A percentile compares a stretch with the other conserved stretches of the same genome.
These are phyloP conservation scores for Scolecobasidium constrictum DNA, from an alignment of 2,329 filamentous ascomycete genomes.

Conservation along the genomic window DNA sequence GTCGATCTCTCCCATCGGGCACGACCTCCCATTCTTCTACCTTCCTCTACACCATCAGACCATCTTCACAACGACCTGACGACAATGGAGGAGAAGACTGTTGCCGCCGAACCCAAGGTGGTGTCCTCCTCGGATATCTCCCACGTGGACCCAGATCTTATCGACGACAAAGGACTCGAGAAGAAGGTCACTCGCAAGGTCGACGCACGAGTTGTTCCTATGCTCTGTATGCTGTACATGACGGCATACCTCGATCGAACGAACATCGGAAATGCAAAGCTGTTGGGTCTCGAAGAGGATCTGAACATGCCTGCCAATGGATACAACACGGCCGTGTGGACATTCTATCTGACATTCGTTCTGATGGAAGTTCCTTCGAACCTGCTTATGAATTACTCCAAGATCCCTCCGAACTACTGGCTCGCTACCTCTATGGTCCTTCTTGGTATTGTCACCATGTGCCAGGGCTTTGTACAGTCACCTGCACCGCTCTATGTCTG, in stretches of 20 bases:
- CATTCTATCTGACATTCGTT: constrained; percentile 24
- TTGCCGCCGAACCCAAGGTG: background rate
- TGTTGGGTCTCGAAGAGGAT: constrained; percentile 50
- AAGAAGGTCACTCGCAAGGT: constrained; percentile 37
- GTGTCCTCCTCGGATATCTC: background rate
- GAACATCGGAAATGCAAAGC: constrained; percentile 62
- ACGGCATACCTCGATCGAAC: constrained; percentile 58
- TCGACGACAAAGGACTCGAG: constrained; percentile 20
- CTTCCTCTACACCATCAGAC: too few species aligned
- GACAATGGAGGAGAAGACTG: background rate
- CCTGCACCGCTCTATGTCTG: constrained; percentile 22
- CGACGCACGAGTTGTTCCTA: constrained; percentile 42
- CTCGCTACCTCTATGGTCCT: constrained; percentile 25
- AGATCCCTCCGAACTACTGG: constrained; percentile 26
- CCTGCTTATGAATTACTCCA: constrained; percentile 24
- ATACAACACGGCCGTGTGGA: constrained; percentile 27
- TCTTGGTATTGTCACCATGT: constrained; percentile 27
- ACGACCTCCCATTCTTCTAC: too few species aligned
- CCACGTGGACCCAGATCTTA: background rate
- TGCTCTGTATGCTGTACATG: constrained; percentile 54
- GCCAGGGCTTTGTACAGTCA: constrained; percentile 25
- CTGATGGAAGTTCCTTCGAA: constrained; percentile 21
- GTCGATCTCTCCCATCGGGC: too few species aligned
- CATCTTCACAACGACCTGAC: too few species aligned
- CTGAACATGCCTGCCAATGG: constrained; percentile 36